Conservation (phyloP, 2,329 filamentous ascomycete genomes). For the Chrysoporthe cubensis region DNA sequence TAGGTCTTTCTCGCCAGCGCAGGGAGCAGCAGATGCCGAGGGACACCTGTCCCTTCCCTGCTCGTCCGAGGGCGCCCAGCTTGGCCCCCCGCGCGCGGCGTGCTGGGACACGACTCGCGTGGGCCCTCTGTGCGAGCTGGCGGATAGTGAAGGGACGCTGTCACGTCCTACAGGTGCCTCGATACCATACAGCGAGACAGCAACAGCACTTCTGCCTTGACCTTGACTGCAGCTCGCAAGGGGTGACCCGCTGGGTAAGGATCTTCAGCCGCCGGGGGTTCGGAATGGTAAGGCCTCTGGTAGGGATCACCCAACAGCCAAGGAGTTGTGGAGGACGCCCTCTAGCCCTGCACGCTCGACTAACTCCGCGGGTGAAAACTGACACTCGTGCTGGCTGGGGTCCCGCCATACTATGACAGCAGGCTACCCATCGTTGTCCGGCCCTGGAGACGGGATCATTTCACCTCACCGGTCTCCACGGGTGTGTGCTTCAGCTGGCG, state of each 20-base stretch:
- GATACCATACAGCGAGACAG: too few relatives aligned
- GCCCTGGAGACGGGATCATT: neutral
- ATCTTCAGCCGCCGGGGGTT: slow-evolving; percentile 3
- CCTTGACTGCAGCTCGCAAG: neutral
- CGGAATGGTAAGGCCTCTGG: neutral
- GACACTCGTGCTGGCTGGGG: slow-evolving; percentile 11
- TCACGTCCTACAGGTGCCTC: too few relatives aligned
- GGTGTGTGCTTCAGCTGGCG: slow-evolving; percentile 5
- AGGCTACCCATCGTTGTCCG: neutral
- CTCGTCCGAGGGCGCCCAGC: too few relatives aligned
- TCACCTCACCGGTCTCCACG: neutral
- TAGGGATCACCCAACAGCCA: neutral
- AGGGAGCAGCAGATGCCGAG: too few relatives aligned
- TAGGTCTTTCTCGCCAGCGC: too few relatives aligned
- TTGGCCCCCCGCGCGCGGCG: too few relatives aligned
- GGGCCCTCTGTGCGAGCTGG: too few relatives aligned
- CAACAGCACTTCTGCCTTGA: neutral
- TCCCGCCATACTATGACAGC: neutral
- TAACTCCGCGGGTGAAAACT: slow-evolving; percentile 16
- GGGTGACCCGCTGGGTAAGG: neutral
- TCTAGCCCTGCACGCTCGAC: neutral
- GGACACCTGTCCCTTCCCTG: too few relatives aligned
- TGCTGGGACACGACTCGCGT: too few relatives aligned
- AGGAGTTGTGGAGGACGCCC: neutral
- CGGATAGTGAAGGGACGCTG: too few relatives aligned